Base-by-base conservation (phyloP, 129 eudicot genomes). In the Flaveria trinervia region DNA sequence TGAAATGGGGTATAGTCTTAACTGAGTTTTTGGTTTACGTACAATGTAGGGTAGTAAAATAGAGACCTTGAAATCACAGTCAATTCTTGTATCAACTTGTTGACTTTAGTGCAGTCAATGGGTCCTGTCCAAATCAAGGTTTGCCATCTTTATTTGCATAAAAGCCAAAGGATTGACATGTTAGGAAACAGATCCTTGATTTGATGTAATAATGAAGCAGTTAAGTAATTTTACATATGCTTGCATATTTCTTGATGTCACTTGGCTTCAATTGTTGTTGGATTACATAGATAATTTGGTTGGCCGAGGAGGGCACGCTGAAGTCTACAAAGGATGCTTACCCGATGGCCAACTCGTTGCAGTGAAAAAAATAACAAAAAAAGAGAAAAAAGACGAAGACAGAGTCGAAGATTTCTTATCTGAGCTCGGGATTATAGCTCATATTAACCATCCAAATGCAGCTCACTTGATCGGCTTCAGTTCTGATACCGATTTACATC, bases 221-320 rank as follows among this genome's bases (percentile, higher is more conserved):
- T 17, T 50, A 51, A 15, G 7, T 36, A 20, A 33, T 23, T 49
- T 2, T 17, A 44, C 7, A 10, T 48, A 26, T 28, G 5, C 62
- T 48, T 0, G 7, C 23, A 64, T 15, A 26, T 6, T 10, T 2
- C 13, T 17, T 23, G 15, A 25, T 30, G 9, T 64, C 2, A 4
- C 23, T 26, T 69, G 60, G 41, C 20, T 60, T 25, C 28, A 8
- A 72, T 45, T 9, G 59, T 25, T 76, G 83, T 64, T 64, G n/a
- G n/a, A n/a, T 59, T 15, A 56, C 65, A 61, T 60, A 95, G 99
- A 73, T 68, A 95, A 87, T 49, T 70, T 95, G 78, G 68, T 95
- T 30, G 99, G 99, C 49, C 78, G 90, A 86, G 99, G 99, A 0
- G 99, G 99, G 14, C 97, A 91, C 43, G 99, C 99, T 3, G 96